Base-by-base conservation (phyloP, 2,329 filamentous ascomycete genomes). In the Botryotinia globosa region DNA sequence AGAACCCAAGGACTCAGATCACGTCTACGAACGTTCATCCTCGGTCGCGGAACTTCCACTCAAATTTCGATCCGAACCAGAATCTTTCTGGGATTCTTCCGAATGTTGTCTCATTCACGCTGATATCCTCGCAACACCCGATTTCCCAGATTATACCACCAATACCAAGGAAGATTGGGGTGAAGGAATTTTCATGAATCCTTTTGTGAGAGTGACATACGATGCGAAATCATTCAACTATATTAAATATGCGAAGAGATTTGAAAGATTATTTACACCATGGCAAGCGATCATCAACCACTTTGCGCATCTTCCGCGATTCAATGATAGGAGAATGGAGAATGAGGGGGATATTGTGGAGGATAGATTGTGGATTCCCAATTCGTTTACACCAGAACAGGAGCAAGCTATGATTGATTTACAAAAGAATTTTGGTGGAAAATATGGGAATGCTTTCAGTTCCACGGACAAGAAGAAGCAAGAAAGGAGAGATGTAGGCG, bases 171-270 rank as follows among this genome's bases (percentile, higher is more conserved):
- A 81, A 78, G 4, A n/a, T 78, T 70, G 81, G 79, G 59, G 82
- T 56, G 85, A 86, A 0, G 89, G 88, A 2, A 89, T 93, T 69
- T 94, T 88, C 78, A 88, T 94, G 84, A 94, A 94, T 78, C 92
- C 92, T 0, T 94, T 88, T 78, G 87, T 94, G 61, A 88, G 92
- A 29, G 90, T 92, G 7, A 89, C 91, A 1, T 94, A 94, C 79
- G 86, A 87, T 64, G 81, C 83, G 44, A 79, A 79, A 6, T 88
- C 89, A 0, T 84, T 92, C 14, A 82, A 82, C 1, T 90, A 88
- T 87, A 83, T 93, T 3, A 82, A 84, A 3, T 81, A 89, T 42
- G 87, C 87, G 8, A 87, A 88, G 73, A 87, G 89, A 20, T 90
- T 91, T 77, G 92, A 94, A 80, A 83, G 88, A 8, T 83, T 94